phyloP scores from a whole-genome alignment of 257 asterid species.

The Gentiana straminea region DNA sequence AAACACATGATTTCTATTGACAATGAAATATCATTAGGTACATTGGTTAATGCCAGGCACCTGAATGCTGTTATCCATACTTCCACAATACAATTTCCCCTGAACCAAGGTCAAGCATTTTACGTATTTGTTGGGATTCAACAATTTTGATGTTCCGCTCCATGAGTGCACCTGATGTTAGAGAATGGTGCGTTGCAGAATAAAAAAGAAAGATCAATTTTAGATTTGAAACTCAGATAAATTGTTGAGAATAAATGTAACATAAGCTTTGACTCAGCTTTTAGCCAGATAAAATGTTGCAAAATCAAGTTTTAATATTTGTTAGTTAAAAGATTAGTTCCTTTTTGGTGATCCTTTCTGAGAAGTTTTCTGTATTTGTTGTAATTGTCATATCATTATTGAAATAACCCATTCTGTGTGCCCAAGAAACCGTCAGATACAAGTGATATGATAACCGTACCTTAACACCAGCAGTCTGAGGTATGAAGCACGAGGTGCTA shows the following conservation, averaged over 20 bases:
- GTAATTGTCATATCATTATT: too few relatives aligned
- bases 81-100: slow-evolving; percentile 72
- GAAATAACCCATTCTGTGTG: too few relatives aligned
- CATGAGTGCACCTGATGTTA: slow-evolving; percentile 53
- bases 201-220: not conserved
- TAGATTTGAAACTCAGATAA: not conserved
- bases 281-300: too few relatives aligned
- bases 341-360: too few relatives aligned
- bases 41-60: slow-evolving; percentile 16
- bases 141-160: slow-evolving; percentile 49
- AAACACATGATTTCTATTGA: not conserved
- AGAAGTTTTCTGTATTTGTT: too few relatives aligned
- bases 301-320: too few relatives aligned
- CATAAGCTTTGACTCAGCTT: not conserved
- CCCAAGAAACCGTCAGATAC: too few relatives aligned
- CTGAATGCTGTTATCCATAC: slow-evolving; percentile 80
- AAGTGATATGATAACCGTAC: slow-evolving; percentile 13
- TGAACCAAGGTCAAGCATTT: slow-evolving; percentile 56
- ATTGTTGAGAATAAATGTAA: too few relatives aligned
- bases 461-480: slow-evolving; percentile 81
- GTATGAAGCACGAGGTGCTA: slow-evolving; percentile 58
- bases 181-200: not conserved
- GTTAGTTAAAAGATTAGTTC: too few relatives aligned
- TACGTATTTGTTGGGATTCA: slow-evolving; percentile 49
- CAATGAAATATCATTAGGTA: not conserved